Base-by-base conservation (phyloP, 306 rosid genomes). In the Citrullus mucosospermus region DNA sequence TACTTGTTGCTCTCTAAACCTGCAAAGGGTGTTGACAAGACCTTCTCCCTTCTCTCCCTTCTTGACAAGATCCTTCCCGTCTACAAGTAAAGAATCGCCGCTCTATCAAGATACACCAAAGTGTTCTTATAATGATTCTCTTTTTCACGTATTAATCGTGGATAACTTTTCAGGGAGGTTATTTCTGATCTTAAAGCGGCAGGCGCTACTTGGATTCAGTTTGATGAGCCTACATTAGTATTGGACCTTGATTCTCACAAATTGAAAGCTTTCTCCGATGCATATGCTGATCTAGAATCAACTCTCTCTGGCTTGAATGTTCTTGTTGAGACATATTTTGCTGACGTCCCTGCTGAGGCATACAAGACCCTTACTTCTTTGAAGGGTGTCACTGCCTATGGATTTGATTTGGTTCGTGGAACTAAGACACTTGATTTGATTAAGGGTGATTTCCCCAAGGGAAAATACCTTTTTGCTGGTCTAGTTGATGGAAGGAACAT, bases 401-500 rank as follows among this genome's bases (percentile, higher is more conserved):
- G 96, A 25, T 92, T 92, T 84, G 97, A 89, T 85, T 85, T 92
- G 81, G 92, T 92, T 76, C 92, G 96, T 50, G 97, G 97, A 81
- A 76, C 87, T 67, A 85, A 92, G 89, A 89, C 93, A 77, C 89
- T 88, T 78, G 91, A 85, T 65, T 88, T 90, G 85, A 90, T 92
- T 78, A 89, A 90, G 85, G 83, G 79, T 58, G 93, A 85, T 79
- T 92, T 90, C 80, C 97, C 97, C 60, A 56, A 88, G 32, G 93
- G 93, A 32, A 90, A 90, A 81, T 78, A 78, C 79, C 88, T 92
- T 57, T 92, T 92, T 82, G 97, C 97, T 84, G 96, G 97, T 53
- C 86, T 92, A 72, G 96, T 92, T 82, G 97, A 92, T 85, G 97
- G 96, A 68, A 88, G 97, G 82, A 92, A 92, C 81, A 90, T 89